phyloP scores from a whole-genome alignment of 2,329 filamentous ascomycete genomes.

The Ascochyta viciae-villosae region DNA sequence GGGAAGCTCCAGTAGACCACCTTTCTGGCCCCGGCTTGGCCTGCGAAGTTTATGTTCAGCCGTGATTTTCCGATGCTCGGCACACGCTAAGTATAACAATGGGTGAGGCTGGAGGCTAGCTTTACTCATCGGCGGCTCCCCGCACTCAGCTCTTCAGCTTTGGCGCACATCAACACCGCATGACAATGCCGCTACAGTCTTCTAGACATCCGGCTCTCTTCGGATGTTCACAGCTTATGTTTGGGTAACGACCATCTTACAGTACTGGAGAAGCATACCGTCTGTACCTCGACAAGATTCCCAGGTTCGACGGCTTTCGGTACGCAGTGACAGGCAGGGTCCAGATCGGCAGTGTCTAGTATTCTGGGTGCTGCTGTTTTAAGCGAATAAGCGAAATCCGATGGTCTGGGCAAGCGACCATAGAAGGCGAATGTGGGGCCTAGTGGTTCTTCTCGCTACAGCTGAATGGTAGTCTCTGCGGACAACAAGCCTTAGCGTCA shows the following conservation, averaged over 20 bases:
- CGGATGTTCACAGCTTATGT: neutral
- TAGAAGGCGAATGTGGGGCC: neutral
- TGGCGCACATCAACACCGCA: neutral
- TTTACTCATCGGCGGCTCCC: conserved; percentile 5
- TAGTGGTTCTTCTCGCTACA: neutral
- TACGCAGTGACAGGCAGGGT: neutral
- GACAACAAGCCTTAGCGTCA: neutral
- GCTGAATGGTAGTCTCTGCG: neutral
- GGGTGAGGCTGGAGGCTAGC: conserved; percentile 7
- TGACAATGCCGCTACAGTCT: neutral
- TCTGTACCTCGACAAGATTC: neutral
- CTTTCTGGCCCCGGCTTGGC: neutral
- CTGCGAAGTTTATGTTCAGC: neutral
- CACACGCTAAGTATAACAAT: neutral
- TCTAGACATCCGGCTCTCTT: neutral
- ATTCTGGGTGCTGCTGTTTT: conserved; percentile 6
- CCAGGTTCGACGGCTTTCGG: neutral
- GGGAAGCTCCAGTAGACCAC: neutral
- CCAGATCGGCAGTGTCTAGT: conserved; percentile 5
- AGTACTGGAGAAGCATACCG: neutral
- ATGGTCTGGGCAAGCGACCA: conserved; percentile 11
- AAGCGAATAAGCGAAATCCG: conserved; percentile 11
- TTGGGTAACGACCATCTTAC: neutral
- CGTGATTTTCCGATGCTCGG: neutral
- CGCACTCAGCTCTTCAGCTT: conserved; percentile 1